phyloP scores from a whole-genome alignment of 2,329 filamentous ascomycete species.

The Claviceps africana region DNA sequence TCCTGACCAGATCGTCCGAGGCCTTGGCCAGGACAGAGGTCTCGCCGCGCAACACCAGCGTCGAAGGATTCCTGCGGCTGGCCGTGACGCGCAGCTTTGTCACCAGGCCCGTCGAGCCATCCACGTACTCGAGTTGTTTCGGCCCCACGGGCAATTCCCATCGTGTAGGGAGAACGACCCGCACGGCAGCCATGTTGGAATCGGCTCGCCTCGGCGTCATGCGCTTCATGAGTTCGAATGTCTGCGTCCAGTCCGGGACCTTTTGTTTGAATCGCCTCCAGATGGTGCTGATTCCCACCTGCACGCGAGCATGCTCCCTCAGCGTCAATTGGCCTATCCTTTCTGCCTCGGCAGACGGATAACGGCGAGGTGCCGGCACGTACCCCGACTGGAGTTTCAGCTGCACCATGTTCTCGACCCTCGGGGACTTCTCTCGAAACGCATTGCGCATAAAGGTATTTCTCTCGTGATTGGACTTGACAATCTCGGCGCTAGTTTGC shows the following conservation, averaged over 20 bases:
- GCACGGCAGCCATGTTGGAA: conserved; percentile 21
- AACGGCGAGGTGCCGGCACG: conserved; percentile 14
- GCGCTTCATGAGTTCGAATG: conserved; percentile 23
- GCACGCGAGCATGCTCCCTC: conserved; percentile 18
- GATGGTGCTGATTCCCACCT: conserved; percentile 22
- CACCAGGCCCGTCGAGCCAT: conserved; percentile 20
- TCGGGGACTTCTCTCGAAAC: conserved; percentile 13
- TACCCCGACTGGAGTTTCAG: conserved; percentile 14
- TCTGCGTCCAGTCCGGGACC: conserved; percentile 25
- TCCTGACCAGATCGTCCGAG: conserved; percentile 19
- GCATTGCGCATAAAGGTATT: conserved; percentile 17
- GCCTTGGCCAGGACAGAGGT: conserved; percentile 18
- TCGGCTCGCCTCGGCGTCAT: conserved; percentile 21
- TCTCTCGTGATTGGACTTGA: conserved; percentile 9
- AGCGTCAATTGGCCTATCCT: conserved; percentile 11
- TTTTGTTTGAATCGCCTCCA: conserved; percentile 15
- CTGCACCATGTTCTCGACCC: conserved; percentile 9
- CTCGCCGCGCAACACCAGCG: conserved; percentile 20
- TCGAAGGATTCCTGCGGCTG: conserved; percentile 18
- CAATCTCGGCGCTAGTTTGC: background rate
- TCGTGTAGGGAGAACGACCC: conserved; percentile 21
- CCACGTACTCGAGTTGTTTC: conserved; percentile 20
- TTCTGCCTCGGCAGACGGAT: conserved; percentile 14
- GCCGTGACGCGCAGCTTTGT: conserved; percentile 19
- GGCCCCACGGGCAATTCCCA: conserved; percentile 21